Conservation (phyloP, 139 green algal species). For the Asterochloris sp. region DNA sequence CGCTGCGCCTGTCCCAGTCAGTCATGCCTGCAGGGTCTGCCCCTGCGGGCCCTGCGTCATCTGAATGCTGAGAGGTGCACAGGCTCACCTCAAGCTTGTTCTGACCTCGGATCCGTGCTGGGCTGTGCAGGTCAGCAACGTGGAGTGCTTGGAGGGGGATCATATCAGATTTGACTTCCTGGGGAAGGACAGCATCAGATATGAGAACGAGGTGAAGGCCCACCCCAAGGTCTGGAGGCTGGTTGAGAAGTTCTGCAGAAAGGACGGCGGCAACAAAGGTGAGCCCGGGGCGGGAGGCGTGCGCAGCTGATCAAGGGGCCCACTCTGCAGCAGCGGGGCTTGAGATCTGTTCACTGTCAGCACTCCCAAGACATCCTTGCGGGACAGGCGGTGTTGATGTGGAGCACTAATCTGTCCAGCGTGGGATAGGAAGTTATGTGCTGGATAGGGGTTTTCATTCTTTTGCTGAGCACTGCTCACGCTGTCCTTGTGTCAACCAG, state of each 20-base stretch:
- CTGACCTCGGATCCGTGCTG: no score
- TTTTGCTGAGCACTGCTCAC: no score
- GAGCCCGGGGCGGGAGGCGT: not conserved
- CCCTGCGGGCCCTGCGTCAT: not conserved
- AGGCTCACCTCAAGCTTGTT: not conserved
- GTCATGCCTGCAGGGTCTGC: not conserved
- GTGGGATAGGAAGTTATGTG: no score
- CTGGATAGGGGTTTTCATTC: no score
- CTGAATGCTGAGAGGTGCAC: no score
- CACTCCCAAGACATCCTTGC: no score
- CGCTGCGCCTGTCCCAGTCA: not conserved
- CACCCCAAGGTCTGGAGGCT: conserved; percentile 73
- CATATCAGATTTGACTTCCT: conserved; percentile 98
- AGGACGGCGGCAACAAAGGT: conserved; percentile 51
- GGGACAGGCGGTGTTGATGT: no score
- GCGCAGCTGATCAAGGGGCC: no score
- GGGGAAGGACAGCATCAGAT: conserved; percentile 98
- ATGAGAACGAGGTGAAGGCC: conserved; percentile 93
- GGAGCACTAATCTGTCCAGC: no score
- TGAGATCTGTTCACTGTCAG: no score
- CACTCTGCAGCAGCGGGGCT: no score
- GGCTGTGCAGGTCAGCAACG: conserved; percentile 72
- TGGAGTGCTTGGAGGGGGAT: conserved; percentile 63
- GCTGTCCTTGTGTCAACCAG: no score
- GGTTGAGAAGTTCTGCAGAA: conserved; percentile 67